Percentiles rank a stretch among this genome's conserved stretches.
These are phyloP conservation scores for Podaxis pistillaris DNA, from an alignment of 768 basidiomycete genomes.

Conservation along the genomic window DNA sequence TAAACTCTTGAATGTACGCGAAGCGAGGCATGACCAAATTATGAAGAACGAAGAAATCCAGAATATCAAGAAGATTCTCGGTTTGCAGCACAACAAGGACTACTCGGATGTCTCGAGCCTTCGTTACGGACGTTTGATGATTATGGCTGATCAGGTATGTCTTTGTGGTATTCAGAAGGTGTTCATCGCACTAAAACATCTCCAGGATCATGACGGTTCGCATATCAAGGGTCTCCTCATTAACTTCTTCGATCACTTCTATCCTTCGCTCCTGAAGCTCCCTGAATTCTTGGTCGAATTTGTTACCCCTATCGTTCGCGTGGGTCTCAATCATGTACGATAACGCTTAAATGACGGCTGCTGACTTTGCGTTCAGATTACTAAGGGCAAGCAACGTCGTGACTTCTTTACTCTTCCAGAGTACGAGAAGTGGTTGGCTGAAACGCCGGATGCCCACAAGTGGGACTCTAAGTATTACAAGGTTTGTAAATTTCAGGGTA, in stretches of 20 bases:
- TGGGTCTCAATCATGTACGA: slow-evolving; percentile 32
- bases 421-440: slow-evolving; percentile 89
- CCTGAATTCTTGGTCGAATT: slow-evolving; percentile 96
- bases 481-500: slow-evolving; percentile 40
- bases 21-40: slow-evolving; percentile 93
- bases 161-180: neutral
- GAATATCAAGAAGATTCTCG: slow-evolving; percentile 97
- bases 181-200: slow-evolving; percentile 1
- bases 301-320: slow-evolving; percentile 96
- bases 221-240: slow-evolving; percentile 99
- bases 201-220: slow-evolving; percentile 98
- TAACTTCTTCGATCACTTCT: slow-evolving; percentile 97
- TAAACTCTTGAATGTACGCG: slow-evolving; percentile 95
- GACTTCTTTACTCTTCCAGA: slow-evolving; percentile 98
- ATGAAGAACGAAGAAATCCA: slow-evolving; percentile 98
- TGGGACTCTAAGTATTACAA: slow-evolving; percentile 99
- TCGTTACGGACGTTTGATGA: slow-evolving; percentile 95
- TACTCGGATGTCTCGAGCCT: slow-evolving; percentile 67
- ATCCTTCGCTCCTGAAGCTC: slow-evolving; percentile 87
- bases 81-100: slow-evolving; percentile 90
- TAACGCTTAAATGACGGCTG: neutral
- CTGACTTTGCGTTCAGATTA: slow-evolving; percentile 43
- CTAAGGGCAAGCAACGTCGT: slow-evolving; percentile 72
- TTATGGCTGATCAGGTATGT: slow-evolving; percentile 98
- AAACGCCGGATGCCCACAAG: slow-evolving; percentile 69